Base-by-base conservation (phyloP, 768 basidiomycete species). In the Sporobolomyces phaffii region DNA sequence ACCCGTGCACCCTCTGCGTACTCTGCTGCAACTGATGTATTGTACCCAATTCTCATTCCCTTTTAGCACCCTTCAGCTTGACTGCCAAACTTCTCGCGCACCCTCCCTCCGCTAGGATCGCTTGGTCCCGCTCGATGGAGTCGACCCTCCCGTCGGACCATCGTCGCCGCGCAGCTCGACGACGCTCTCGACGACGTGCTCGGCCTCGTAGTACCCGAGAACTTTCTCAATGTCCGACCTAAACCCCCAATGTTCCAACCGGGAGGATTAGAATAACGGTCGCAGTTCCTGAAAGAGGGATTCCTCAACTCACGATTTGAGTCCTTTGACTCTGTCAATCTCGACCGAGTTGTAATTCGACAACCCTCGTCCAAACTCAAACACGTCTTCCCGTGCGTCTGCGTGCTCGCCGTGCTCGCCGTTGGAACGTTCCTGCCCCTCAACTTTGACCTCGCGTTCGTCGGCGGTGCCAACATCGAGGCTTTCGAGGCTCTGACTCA, bases 281-380 rank as follows among this genome's bases (percentile, higher is more conserved):
- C n/a, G n/a, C n/a, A n/a, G n/a, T n/a, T n/a, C n/a, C n/a, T n/a
- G n/a, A n/a, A n/a, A 33, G 41, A 33, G 31, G 13, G 22, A 68
- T 56, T n/a, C n/a, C n/a, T n/a, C n/a, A n/a, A 56, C 52, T 45
- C 26, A 49, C 48, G n/a, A 78, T 83, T 92, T 90, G 72, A 90
- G 75, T 0, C 96, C 92, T 76, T 89, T 92, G 54, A 97, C 86
- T 64, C 85, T 83, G 60, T 83, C 81, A 68, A 98, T 92, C 78
- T 98, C 93, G 45, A 85, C 86, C 51, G 89, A 93, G 75, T 97
- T 97, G 77, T 96, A 99, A 79, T 93, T 96, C 18, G 91, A 91
- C 58, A 97, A 80, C 2, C 96, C 96, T 43, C 94, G 84, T 0
- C 94, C 96, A 41, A 98, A 90, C 77, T 97, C 94, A 47, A 88